Evolutionary conservation across 108 stramenopile species (phyloP).

Genomic region (Licmophora abbreviata): DNA sequence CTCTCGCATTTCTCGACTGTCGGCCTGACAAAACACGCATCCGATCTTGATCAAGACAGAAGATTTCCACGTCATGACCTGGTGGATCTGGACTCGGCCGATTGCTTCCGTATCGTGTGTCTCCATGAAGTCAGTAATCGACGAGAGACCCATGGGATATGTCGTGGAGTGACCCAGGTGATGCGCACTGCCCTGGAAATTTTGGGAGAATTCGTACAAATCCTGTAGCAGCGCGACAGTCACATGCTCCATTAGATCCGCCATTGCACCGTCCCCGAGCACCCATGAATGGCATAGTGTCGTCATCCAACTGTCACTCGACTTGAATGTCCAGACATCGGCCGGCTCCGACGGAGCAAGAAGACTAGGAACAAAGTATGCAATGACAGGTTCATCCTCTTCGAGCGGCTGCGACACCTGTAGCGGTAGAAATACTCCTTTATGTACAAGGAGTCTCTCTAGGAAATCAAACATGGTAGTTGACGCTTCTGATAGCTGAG

Average conservation of each 20-base stretch:
- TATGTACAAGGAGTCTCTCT: conserved; percentile 48
- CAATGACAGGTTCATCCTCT: conserved; percentile 19
- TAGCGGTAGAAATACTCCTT: conserved; percentile 64
- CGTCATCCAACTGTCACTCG: conserved; percentile 49
- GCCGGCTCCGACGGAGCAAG: conserved; percentile 37
- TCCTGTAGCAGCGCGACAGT: conserved; percentile 54
- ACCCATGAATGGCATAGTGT: conserved; percentile 50
- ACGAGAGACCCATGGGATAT: conserved; percentile 19
- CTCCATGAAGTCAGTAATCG: conserved; percentile 23
- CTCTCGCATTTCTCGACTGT: conserved; percentile 36
- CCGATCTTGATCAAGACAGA: conserved; percentile 57
- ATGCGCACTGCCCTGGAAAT: conserved; percentile 6
- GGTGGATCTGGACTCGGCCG: conserved; percentile 45
- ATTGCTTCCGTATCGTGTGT: conserved; percentile 27
- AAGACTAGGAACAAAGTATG: conserved; percentile 67
- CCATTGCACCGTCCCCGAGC: conserved; percentile 61
- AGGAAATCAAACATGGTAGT: conserved; percentile 66
- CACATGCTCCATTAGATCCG: conserved; percentile 56
- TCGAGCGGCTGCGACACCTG: conserved; percentile 35
- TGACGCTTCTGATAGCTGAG: conserved; percentile 25
- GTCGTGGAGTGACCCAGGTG: conserved; percentile 9
- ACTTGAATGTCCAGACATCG: conserved; percentile 73
- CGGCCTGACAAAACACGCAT: conserved; percentile 31
- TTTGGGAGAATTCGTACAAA: conserved; percentile 40
- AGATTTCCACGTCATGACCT: conserved; percentile 62